These are phyloP conservation scores for Pyronema domesticum DNA, from an alignment of 495 filamentous ascomycete species.

Conservation along the genomic window DNA sequence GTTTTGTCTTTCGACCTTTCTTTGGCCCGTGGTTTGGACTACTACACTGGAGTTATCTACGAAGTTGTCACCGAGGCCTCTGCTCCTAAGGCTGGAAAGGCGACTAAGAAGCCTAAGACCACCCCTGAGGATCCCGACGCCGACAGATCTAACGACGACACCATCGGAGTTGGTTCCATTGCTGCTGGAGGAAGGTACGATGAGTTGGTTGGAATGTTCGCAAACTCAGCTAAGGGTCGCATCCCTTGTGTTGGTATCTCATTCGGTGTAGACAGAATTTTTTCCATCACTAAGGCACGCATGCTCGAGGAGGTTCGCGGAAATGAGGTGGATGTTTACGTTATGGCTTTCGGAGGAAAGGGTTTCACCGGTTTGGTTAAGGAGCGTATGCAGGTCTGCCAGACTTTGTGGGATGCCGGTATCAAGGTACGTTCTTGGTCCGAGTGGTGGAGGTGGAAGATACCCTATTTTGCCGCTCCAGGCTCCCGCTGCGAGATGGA, in stretches of 20 bases:
- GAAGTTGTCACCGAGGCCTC: conserved; percentile 78
- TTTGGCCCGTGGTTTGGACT: conserved; percentile 45
- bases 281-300: conserved; percentile 71
- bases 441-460: background rate
- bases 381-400: conserved; percentile 62
- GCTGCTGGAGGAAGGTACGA: conserved; percentile 88
- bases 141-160: conserved; percentile 66
- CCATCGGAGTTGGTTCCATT: conserved; percentile 66
- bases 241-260: conserved; percentile 90
- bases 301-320: conserved; percentile 33
- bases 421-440: conserved; percentile 40
- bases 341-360: conserved; percentile 89
- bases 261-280: conserved; percentile 90
- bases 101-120: conserved; percentile 37
- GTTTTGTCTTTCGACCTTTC: conserved; percentile 31
- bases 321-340: conserved; percentile 69
- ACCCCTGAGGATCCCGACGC: conserved; percentile 42
- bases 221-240: conserved; percentile 40
- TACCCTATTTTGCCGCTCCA: no score
- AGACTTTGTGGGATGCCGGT: conserved; percentile 56
- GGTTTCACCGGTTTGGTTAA: conserved; percentile 62
- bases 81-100: conserved; percentile 35
- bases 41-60: conserved; percentile 89
- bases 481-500: no score
- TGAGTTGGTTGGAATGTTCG: conserved; percentile 83